Conservation (phyloP, 768 basidiomycete species). For the Lyophyllum decastes region DNA sequence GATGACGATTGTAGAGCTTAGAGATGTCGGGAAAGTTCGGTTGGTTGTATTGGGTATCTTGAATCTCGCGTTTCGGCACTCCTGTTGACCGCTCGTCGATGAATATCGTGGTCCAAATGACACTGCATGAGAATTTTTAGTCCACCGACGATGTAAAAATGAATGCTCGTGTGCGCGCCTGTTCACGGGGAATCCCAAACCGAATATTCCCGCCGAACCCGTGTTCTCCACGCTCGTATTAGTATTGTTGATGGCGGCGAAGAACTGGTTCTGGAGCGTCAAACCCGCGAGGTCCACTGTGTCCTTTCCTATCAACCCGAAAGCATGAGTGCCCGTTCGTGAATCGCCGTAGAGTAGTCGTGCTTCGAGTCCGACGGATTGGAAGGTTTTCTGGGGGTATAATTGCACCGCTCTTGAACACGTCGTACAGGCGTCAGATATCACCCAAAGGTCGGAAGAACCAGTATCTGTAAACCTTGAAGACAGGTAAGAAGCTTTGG, state of each 20-base stretch:
- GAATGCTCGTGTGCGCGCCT: conserved; percentile 46
- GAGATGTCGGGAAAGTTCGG: conserved; percentile 31
- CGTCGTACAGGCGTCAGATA: conserved; percentile 55
- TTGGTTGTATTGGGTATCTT: conserved; percentile 19
- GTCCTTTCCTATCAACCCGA: conserved; percentile 64
- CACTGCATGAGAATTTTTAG: conserved; percentile 27
- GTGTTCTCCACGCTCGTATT: conserved; percentile 62
- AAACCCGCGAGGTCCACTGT: conserved; percentile 55
- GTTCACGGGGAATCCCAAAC: conserved; percentile 73
- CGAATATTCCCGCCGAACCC: conserved; percentile 67
- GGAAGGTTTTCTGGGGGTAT: conserved; percentile 54
- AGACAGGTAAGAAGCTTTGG: too few species aligned
- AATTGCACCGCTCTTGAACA: conserved; percentile 39
- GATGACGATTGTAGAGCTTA: conserved; percentile 26
- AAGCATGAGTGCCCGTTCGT: conserved; percentile 65
- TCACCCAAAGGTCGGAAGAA: conserved; percentile 77
- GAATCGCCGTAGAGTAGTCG: conserved; percentile 72
- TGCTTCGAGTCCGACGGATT: conserved; percentile 46
- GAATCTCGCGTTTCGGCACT: conserved; percentile 5
- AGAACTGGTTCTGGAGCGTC: conserved; percentile 49
- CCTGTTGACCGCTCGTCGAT: conserved; percentile 13
- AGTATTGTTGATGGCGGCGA: conserved; percentile 69
- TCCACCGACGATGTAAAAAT: not conserved
- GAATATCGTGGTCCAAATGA: conserved; percentile 46
- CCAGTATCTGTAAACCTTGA: conserved; percentile 84